A percentile compares a stretch with the other conserved stretches of the same genome.
Conservation (phyloP, 345 rosid species). For the Boechera retrofracta region DNA sequence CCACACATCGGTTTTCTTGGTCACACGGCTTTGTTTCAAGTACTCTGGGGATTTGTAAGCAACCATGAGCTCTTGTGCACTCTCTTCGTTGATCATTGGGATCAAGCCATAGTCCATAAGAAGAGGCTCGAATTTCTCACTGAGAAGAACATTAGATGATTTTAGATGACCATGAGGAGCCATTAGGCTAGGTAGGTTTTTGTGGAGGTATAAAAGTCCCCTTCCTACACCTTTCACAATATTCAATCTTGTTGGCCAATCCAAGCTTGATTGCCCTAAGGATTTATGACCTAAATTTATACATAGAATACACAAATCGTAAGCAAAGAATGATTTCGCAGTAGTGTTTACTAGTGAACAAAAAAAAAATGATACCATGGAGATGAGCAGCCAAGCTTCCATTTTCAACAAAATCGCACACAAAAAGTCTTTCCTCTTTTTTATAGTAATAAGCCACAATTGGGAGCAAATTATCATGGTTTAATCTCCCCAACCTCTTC, state of each 20-base stretch:
- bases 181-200: slow-evolving; percentile 70
- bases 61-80: slow-evolving; percentile 77
- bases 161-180: slow-evolving; percentile 92
- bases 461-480: slow-evolving; percentile 73
- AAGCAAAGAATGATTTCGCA: not conserved
- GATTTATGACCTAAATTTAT: slow-evolving; percentile 55
- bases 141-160: slow-evolving; percentile 81
- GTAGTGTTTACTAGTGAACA: not conserved
- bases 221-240: slow-evolving; percentile 73
- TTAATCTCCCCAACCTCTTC: slow-evolving; percentile 77
- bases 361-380: slow-evolving; percentile 59
- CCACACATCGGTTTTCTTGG: slow-evolving; percentile 94
- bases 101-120: slow-evolving; percentile 73
- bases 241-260: slow-evolving; percentile 77
- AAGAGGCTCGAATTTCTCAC: slow-evolving; percentile 59
- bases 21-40: slow-evolving; percentile 59
- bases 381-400: slow-evolving; percentile 89
- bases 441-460: slow-evolving; percentile 84
- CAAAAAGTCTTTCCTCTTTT: slow-evolving; percentile 88
- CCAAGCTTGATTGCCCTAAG: slow-evolving; percentile 57
- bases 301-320: not conserved
- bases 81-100: slow-evolving; percentile 82
- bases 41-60: slow-evolving; percentile 92
- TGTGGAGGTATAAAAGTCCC: slow-evolving; percentile 69
- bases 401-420: slow-evolving; percentile 54